These are phyloP conservation scores for Salpingoeca rosetta DNA, from an alignment of 78 protist species.

Conservation along the genomic window DNA sequence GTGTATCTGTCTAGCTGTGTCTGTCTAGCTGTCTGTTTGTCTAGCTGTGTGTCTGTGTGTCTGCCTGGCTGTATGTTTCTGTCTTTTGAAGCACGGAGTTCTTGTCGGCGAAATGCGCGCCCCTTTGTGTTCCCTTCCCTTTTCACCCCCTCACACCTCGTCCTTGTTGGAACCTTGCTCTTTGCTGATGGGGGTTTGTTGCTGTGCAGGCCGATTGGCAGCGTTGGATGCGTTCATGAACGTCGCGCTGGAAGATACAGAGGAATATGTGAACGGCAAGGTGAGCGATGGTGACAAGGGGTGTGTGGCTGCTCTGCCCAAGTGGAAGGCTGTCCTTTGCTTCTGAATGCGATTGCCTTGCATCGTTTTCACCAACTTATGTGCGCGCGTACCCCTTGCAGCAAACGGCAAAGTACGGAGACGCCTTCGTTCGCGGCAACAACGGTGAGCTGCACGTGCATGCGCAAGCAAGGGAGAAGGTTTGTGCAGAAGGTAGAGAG, in stretches of 20 bases:
- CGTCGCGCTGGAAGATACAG: background rate
- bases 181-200: too few species aligned
- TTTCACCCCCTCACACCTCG: background rate
- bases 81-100: background rate
- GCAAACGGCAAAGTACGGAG: too few species aligned
- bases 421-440: background rate
- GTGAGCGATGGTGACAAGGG: background rate
- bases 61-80: background rate
- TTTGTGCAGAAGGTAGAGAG: too few species aligned
- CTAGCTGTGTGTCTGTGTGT: background rate
- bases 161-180: too few species aligned
- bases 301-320: background rate
- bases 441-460: background rate
- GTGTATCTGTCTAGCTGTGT: background rate
- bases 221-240: background rate
- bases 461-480: too few species aligned
- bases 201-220: background rate
- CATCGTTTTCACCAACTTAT: background rate
- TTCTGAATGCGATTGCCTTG: background rate
- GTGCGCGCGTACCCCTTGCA: too few species aligned
- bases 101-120: background rate
- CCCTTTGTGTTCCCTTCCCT: background rate
- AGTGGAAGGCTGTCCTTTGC: background rate
- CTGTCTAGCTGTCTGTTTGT: background rate
- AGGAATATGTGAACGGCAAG: background rate